Base-by-base conservation (phyloP, 2,329 filamentous ascomycete species). In the Leptographium galeiforme region DNA sequence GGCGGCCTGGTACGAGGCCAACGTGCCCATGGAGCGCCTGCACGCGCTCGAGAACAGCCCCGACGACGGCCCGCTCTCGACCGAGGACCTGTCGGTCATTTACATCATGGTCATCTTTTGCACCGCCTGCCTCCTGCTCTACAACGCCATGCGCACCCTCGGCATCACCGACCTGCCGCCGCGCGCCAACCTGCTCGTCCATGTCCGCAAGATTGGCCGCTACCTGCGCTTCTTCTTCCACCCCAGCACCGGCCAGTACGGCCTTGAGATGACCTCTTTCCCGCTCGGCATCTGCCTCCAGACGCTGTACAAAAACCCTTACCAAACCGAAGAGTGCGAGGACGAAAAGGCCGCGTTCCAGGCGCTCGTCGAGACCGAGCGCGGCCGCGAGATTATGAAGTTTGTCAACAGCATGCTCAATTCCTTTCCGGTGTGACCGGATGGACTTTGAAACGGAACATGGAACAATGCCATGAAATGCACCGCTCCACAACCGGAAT, bases 191-290 rank as follows among this genome's bases (percentile, higher is more conserved):
- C 33, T 55, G 19, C 38, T 47, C 48, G 40, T 33, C 13, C 58
- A 58, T 48, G 50, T 61, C 32, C 43, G 44, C 47, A 54, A 48
- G 30, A 58, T 60, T 14, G 51, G 48, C 38, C 19, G 43, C 30
- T 56, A 56, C 47, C 46, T 60, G n/a, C 48, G 53, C 12, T 50
- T 55, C 40, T 60, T 57, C 49, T 59, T 59, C 49, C 57, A 59
- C 45, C 57, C 57, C 12, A 54, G 48, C 40, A 53, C 57, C 6
- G 59, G 58, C 39, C 58, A 58, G 30, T 58, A 56, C 46, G 56
- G 57, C 19, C 49, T 58, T 3, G 57, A 60, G 34, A 55, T 59
- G 55, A 55, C 53, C 12, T 53, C 55, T 1, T 60, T 59, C 19
- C 59, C 56, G 6, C 39, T 60, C 32, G 59, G 59, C 53, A 38